A percentile compares a stretch with the other conserved stretches of the same genome.
These are phyloP conservation scores for Euphorbia celastroides DNA, from an alignment of 441 rosid species.

Conservation along the genomic window DNA sequence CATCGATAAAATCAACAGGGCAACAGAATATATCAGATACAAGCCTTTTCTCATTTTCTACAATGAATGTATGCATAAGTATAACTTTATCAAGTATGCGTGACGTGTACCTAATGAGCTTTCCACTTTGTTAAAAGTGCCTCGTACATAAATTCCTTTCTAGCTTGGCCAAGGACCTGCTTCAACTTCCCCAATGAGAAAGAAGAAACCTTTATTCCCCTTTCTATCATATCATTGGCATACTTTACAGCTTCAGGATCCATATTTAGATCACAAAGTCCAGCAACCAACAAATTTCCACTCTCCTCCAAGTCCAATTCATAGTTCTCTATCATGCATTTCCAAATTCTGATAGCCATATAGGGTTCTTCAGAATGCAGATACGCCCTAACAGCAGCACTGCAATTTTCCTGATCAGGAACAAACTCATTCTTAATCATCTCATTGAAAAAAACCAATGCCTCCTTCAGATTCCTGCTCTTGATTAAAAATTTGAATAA, in stretches of 20 bases:
- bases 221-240: constrained; percentile 50
- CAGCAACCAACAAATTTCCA: constrained; percentile 43
- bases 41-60: neutral
- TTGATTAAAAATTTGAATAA: constrained; percentile 40
- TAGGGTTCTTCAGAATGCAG: constrained; percentile 35
- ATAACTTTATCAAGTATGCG: too few species aligned
- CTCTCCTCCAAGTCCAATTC: constrained; percentile 39
- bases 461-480: constrained; percentile 38
- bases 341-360: constrained; percentile 48
- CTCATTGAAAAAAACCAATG: constrained; percentile 33
- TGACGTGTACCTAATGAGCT: constrained; percentile 23
- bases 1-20: neutral
- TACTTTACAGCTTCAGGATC: constrained; percentile 64
- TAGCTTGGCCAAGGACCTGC: constrained; percentile 29
- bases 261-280: constrained; percentile 39
- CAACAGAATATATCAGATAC: neutral
- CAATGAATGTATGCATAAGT: neutral
- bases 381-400: constrained; percentile 31
- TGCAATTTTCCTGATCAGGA: constrained; percentile 36
- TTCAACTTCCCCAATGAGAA: constrained; percentile 40
- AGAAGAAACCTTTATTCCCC: constrained; percentile 38
- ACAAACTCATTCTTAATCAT: constrained; percentile 46
- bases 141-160: constrained; percentile 35
- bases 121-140: constrained; percentile 41
- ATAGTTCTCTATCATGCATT: constrained; percentile 41